Evolutionary conservation across 2,329 filamentous ascomycete species (phyloP).

Genomic region (Phyllosticta citribraziliensis): DNA sequence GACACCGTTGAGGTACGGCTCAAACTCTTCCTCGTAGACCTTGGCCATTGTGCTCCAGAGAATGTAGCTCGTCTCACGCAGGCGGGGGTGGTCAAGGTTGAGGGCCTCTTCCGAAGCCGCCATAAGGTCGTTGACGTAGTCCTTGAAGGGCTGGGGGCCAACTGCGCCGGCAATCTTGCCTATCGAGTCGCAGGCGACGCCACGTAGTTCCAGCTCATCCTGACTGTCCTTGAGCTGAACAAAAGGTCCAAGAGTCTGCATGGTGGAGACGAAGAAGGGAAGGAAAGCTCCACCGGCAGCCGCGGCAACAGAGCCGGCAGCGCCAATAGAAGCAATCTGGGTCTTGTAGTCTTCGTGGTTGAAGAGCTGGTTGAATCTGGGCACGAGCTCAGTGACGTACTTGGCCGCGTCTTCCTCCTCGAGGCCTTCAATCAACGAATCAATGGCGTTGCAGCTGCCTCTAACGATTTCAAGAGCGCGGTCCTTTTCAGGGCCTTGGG

Average conservation of each 20-base stretch:
- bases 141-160: slow-evolving; percentile 76
- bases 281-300: slow-evolving; percentile 74
- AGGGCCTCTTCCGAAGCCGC: slow-evolving; percentile 84
- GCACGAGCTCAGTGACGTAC: slow-evolving; percentile 75
- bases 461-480: slow-evolving; percentile 80
- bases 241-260: slow-evolving; percentile 78
- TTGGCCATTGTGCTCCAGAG: slow-evolving; percentile 92
- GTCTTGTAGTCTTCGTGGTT: slow-evolving; percentile 77
- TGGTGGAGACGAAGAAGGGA: slow-evolving; percentile 85
- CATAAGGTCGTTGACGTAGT: slow-evolving; percentile 86
- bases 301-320: slow-evolving; percentile 80
- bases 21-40: slow-evolving; percentile 79
- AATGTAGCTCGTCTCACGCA: slow-evolving; percentile 95
- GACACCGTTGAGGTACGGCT: slow-evolving; percentile 66
- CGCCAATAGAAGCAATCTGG: slow-evolving; percentile 80
- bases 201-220: slow-evolving; percentile 81
- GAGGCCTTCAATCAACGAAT: slow-evolving; percentile 79
- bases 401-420: slow-evolving; percentile 70
- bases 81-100: slow-evolving; percentile 74
- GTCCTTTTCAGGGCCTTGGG: slow-evolving; percentile 54
- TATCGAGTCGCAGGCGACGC: slow-evolving; percentile 84
- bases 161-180: slow-evolving; percentile 87
- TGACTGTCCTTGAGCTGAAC: slow-evolving; percentile 80
- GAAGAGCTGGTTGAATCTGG: slow-evolving; percentile 75
- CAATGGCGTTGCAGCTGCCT: slow-evolving; percentile 79